A percentile compares a stretch with the other conserved stretches of the same genome.
These are phyloP conservation scores for Euphrasia confusa DNA, from an alignment of 257 asterid species.

Conservation along the genomic window DNA sequence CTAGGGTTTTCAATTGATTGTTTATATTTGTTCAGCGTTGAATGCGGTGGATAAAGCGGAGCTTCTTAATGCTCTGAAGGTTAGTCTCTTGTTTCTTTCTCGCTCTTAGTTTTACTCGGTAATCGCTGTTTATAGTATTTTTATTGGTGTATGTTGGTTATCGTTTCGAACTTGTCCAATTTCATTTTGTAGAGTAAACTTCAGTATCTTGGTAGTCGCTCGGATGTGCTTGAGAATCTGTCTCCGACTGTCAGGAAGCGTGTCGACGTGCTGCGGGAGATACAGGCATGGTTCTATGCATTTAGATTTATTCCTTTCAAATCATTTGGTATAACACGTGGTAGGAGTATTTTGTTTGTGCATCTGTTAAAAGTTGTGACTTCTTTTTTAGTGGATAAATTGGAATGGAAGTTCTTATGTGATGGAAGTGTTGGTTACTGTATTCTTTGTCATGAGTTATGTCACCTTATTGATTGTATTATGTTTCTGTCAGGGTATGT, in stretches of 20 bases:
- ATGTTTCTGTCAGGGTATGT: neutral
- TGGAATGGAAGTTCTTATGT: too few species aligned
- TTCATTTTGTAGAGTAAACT: conserved; percentile 48
- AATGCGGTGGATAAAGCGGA: conserved; percentile 59
- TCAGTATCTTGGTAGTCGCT: conserved; percentile 59
- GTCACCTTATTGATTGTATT: neutral
- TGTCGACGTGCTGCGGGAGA: conserved; percentile 53
- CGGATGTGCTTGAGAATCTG: conserved; percentile 51
- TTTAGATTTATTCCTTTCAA: neutral
- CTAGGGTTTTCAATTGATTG: neutral
- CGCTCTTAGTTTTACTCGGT: neutral
- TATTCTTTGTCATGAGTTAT: too few species aligned
- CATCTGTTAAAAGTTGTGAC: neutral
- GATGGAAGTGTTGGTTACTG: too few species aligned
- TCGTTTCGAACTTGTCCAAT: neutral
- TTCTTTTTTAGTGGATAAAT: too few species aligned
- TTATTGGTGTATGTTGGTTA: neutral
- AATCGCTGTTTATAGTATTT: neutral
- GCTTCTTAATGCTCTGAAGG: conserved; percentile 75
- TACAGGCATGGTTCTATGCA: conserved; percentile 36
- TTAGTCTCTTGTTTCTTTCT: conserved; percentile 21
- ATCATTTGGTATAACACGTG: neutral
- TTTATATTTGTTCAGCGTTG: conserved; percentile 27
- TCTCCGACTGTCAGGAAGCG: conserved; percentile 51
- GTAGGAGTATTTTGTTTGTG: neutral